These are phyloP conservation scores for Coemansia sp. DNA, from an alignment of 192 early-diverging fungal genomes.

Conservation along the genomic window DNA sequence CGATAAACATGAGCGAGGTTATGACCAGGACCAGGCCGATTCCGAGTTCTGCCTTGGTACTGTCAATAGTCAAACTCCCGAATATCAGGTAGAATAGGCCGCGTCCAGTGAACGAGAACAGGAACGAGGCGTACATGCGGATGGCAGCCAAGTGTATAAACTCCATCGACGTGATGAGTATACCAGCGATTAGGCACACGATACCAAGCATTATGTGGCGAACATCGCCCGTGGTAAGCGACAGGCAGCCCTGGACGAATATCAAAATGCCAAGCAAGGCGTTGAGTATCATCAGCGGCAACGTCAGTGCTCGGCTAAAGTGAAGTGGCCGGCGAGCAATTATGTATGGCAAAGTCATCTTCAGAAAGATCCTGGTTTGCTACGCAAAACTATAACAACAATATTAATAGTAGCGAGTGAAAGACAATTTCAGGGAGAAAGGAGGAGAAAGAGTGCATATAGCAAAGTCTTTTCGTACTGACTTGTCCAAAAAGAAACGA, in stretches of 20 bases:
- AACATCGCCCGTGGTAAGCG: slow-evolving; percentile 23
- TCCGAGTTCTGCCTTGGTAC: slow-evolving; percentile 17
- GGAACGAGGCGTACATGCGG: slow-evolving; percentile 43
- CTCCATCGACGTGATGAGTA: slow-evolving; percentile 15
- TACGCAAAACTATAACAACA: background rate
- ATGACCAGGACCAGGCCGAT: slow-evolving; percentile 26
- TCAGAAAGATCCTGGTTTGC: too few species aligned
- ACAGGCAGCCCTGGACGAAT: slow-evolving; percentile 41
- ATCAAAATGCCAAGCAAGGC: slow-evolving; percentile 19
- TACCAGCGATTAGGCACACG: slow-evolving; percentile 26
- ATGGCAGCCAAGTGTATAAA: slow-evolving; percentile 35
- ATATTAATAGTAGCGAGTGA: background rate
- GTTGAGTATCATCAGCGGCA: slow-evolving; percentile 28
- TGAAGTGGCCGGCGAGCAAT: slow-evolving; percentile 30
- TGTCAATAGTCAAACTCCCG: slow-evolving; percentile 30
- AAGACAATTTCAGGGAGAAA: background rate
- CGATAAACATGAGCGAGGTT: slow-evolving; percentile 12
- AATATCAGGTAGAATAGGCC: slow-evolving; percentile 37
- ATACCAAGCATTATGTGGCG: slow-evolving; percentile 47
- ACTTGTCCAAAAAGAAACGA: background rate
- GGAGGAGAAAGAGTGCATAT: background rate
- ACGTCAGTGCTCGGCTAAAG: slow-evolving; percentile 20
- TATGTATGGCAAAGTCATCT: slow-evolving; percentile 43
- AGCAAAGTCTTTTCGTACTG: background rate
- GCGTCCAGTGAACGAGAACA: slow-evolving; percentile 45